Base-by-base conservation (phyloP, 805 yeast species). In the Ogataea nitratoaversa region DNA sequence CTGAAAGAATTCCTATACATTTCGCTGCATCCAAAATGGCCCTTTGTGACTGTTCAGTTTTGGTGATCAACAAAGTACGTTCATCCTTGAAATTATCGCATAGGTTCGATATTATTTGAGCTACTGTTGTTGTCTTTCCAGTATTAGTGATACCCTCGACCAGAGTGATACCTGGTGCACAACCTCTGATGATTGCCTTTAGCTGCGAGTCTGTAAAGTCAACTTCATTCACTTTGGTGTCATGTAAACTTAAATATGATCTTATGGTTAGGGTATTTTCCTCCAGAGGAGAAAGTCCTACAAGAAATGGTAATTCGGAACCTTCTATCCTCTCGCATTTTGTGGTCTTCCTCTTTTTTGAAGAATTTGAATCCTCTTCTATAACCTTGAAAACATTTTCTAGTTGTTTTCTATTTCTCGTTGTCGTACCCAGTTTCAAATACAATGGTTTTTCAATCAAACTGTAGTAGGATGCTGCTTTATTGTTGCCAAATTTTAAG, bases 51-150 rank as follows among this genome's bases (percentile, higher is more conserved):
- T 31, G 17, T 5, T 31, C 14, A 12, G 19, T 13, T 16, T 12
- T 59, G 34, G 68, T 43, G 4, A 68, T 40, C 6, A 68, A 44
- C 22, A 68, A 38, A 0, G 55, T 62, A 11, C 54, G 44, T 32
- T 57, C 61, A 12, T 37, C 31, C 3, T 63, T 53, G 27, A 38
- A 40, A 32, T 54, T 59, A 12, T 45, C 46, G 12, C 39, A 16
- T 8, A 60, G 32, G 2, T 47, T 34, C n/a, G 47, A 36, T 2
- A 64, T 38, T 5, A 61, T 44, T 18, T 55, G 48, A 0, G 61
- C 42, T 2, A 57, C 46, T 4, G 62, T 39, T 5, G 50, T 56
- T 2, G 69, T 62, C 39, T 67, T 68, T 2, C 76, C 59, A 2
- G 53, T 38, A 14, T 51, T 52, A 13, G 52, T 35, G 4, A 41